Base-by-base conservation (phyloP, 2,329 filamentous ascomycete genomes). In the Ilyonectria robusta region DNA sequence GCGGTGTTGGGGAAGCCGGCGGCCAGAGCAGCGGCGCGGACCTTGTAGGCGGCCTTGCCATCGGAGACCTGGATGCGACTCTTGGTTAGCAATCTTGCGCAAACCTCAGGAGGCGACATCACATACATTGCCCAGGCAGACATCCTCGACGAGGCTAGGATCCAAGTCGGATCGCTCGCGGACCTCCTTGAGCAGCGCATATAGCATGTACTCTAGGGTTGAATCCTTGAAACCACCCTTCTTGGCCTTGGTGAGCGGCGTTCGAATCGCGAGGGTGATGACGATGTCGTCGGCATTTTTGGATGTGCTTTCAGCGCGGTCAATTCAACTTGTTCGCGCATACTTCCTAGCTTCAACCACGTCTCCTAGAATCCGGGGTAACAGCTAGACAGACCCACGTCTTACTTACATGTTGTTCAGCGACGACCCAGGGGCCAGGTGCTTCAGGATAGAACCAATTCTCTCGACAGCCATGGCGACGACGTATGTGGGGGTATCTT, bases 181-280 rank as follows among this genome's bases (percentile, higher is more conserved):
- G 58, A 93, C 88, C 80, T 94, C 86, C 85, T 96, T 93, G 74
- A 98, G 84, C 55, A 97, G 86, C 66, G 94, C 90, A 79, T 94
- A 94, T 68, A 97, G 81, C 64, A 99, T 86, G 82, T 92, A 95
- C 81, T 99, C 96, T 70, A 98, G 89, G 46, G 88, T 88, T 6
- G 94, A 97, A 81, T 99, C 95, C 86, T 98, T 98, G 86, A 99
- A 93, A 47, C 94, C 94, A 72, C 96, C 95, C 87, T 97, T 98
- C 80, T 87, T 88, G 59, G 89, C 94, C 85, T 98, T 98, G 78
- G 92, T 88, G 69, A 99, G 88, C 1, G 96, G 94, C 31, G 95
- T 98, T 63, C 96, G 93, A 76, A 95, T 86, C 31, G 95, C 95
- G 65, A 97, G 89, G 8, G 96, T 99, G 78, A 98, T 97, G 80